Percentiles rank a stretch among this genome's conserved stretches.
Conservation (phyloP, 1,284 basidiomycete species). For the Cryptococcus sp. region DNA sequence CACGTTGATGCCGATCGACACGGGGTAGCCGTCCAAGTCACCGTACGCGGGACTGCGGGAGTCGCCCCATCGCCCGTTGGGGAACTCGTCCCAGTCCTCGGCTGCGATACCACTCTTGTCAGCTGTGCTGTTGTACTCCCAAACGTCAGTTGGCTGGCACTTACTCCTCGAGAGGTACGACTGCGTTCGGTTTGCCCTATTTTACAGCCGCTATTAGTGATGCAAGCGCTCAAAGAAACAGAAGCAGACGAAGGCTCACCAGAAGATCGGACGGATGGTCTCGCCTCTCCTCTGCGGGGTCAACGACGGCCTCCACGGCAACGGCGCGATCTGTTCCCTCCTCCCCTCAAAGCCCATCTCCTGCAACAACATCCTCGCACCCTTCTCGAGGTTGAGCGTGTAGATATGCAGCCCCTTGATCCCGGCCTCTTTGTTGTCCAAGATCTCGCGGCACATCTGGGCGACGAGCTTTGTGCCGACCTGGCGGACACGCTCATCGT, state of each 20-base stretch:
- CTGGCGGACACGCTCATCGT: constrained; percentile 85
- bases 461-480: constrained; percentile 83
- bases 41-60: constrained; percentile 95
- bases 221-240: constrained; percentile 72
- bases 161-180: constrained; percentile 79
- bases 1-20: constrained; percentile 77
- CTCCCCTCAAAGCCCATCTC: constrained; percentile 79
- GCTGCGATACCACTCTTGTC: constrained; percentile 38
- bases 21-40: constrained; percentile 91
- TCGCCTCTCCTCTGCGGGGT: constrained; percentile 83
- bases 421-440: constrained; percentile 67
- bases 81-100: constrained; percentile 98
- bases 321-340: constrained; percentile 78
- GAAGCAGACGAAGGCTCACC: constrained; percentile 75
- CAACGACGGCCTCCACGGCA: constrained; percentile 92
- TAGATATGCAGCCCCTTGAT: constrained; percentile 91
- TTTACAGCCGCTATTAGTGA: constrained; percentile 74
- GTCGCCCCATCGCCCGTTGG: constrained; percentile 97
- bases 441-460: constrained; percentile 78
- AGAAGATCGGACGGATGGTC: constrained; percentile 83
- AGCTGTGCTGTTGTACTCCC: not conserved
- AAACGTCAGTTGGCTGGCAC: constrained; percentile 8
- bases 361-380: constrained; percentile 85
- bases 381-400: constrained; percentile 97
- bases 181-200: constrained; percentile 77